A percentile compares a stretch with the other conserved stretches of the same genome.
These are phyloP conservation scores for Alternaria arbusti DNA, from an alignment of 2,329 filamentous ascomycete genomes.

Conservation along the genomic window DNA sequence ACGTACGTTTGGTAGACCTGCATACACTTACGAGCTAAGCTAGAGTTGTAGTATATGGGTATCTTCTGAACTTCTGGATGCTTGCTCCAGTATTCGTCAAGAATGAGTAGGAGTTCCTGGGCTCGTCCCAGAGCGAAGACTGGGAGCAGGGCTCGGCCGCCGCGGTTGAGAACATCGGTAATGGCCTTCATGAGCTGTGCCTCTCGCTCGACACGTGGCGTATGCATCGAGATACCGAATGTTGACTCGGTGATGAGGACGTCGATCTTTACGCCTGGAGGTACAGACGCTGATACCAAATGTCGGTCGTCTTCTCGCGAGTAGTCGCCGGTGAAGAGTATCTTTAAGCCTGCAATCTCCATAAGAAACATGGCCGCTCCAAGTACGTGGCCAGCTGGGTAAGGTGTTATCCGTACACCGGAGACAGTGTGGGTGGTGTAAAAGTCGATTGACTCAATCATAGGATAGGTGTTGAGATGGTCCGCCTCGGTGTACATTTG, in stretches of 20 bases:
- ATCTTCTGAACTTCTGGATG: conserved; percentile 87
- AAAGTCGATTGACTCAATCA: conserved; percentile 97
- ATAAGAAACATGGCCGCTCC: conserved; percentile 98
- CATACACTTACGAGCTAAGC: conserved; percentile 96
- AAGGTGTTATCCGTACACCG: conserved; percentile 94
- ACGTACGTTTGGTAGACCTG: conserved; percentile 98
- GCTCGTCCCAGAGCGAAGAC: conserved; percentile 94
- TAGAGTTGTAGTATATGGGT: conserved; percentile 97
- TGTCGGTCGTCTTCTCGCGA: conserved; percentile 94
- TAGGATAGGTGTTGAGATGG: conserved; percentile 88
- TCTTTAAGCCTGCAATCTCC: conserved; percentile 94
- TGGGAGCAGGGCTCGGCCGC: conserved; percentile 90
- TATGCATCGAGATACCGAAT: conserved; percentile 93
- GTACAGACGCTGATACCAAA: conserved; percentile 90
- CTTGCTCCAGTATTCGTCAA: conserved; percentile 96
- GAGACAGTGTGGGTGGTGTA: conserved; percentile 97
- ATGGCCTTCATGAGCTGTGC: conserved; percentile 95
- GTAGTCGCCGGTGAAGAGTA: conserved; percentile 98
- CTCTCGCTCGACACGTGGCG: conserved; percentile 88
- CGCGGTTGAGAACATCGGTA: conserved; percentile 86
- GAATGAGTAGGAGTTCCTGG: conserved; percentile 89
- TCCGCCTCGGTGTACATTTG: conserved; percentile 93
- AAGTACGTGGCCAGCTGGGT: conserved; percentile 96
- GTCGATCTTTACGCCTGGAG: conserved; percentile 87
- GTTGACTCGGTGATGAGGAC: conserved; percentile 97